Evolutionary conservation across 2,329 filamentous ascomycete genomes (phyloP).

Genomic region (Colletotrichum echinochloae): DNA sequence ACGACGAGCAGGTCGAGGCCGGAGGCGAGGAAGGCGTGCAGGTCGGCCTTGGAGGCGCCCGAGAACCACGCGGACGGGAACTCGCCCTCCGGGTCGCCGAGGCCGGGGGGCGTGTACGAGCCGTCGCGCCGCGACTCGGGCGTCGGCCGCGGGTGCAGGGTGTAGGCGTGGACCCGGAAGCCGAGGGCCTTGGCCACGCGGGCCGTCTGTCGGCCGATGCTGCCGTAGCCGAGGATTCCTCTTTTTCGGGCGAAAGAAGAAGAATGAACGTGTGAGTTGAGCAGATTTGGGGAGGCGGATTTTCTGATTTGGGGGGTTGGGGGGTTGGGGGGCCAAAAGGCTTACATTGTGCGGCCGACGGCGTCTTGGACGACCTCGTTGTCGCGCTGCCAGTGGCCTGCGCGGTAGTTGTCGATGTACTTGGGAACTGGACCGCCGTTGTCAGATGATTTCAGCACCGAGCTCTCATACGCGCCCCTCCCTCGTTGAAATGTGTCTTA

Average conservation of each 20-base stretch:
- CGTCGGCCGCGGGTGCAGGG: constrained; percentile 75
- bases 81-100: constrained; percentile 64
- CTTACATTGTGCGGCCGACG: constrained; percentile 63
- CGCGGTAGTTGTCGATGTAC: constrained; percentile 58
- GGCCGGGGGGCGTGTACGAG: constrained; percentile 76
- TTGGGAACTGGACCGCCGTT: constrained; percentile 54
- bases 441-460: neutral
- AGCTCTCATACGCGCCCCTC: neutral
- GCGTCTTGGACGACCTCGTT: constrained; percentile 54
- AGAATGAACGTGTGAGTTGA: neutral
- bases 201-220: constrained; percentile 65
- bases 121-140: constrained; percentile 72
- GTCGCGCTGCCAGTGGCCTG: constrained; percentile 57
- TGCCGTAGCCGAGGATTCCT: constrained; percentile 66
- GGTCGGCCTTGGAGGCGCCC: constrained; percentile 55
- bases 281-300: neutral
- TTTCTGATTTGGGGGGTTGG: too few species aligned
- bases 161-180: constrained; percentile 81
- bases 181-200: constrained; percentile 73
- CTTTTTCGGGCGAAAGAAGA: constrained; percentile 46
- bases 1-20: constrained; percentile 66
- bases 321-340: constrained; percentile 20
- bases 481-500: constrained; percentile 46
- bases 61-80: constrained; percentile 65
- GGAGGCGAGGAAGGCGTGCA: constrained; percentile 63